Evolutionary conservation across 2,329 filamentous ascomycete species (phyloP), one percentile per base, ranked within the genome.

Genomic region (Verticillium nubilum): DNA sequence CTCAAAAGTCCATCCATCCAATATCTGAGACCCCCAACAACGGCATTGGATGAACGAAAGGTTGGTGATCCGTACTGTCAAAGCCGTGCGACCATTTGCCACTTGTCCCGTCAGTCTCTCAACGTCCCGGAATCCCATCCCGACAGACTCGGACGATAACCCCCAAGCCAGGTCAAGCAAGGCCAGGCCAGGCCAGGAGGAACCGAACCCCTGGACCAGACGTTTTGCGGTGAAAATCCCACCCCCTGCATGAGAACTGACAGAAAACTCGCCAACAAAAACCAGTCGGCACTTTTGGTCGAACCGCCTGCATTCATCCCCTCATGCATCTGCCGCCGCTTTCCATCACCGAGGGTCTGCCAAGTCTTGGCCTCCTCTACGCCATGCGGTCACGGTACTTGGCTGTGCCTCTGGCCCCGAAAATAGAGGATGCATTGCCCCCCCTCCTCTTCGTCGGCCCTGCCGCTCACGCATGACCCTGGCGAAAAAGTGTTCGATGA

Each of bases 321-420:
- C 13, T 31, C 42, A 47, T 47, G 42, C 42, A 47, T 47, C n/a
- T 47, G n/a, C 19, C 19, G 42, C 42, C n/a, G n/a, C 42, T 19
- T 47, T 13, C 42, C 42, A 23, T 47, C 19, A 23, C 42, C 42
- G 29, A 25, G 42, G 12, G n/a, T 47, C 42, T 23, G 42, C 42
- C 42, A n/a, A 47, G 3, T n/a, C 27, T 50, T 58, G n/a, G 62
- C 62, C 3, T 70, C 70, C 53, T 79, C 76, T 76, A 79, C 0
- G 75, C 73, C 19, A 69, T 37, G 13, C 76, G 70, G 60, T 78
- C 37, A 10, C 76, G 70, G 60, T 78, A 74, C 2, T 69, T 68
- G 5, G 68, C 64, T 10, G 76, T 0, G 69, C 69, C 57, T 78
- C 9, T 5, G 29, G 13, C 29, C 13, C 71, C 1, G 71, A 69